Evolutionary conservation across 2,329 filamentous ascomycete species (phyloP).

Genomic region (Thielaviopsis ethacetica): DNA sequence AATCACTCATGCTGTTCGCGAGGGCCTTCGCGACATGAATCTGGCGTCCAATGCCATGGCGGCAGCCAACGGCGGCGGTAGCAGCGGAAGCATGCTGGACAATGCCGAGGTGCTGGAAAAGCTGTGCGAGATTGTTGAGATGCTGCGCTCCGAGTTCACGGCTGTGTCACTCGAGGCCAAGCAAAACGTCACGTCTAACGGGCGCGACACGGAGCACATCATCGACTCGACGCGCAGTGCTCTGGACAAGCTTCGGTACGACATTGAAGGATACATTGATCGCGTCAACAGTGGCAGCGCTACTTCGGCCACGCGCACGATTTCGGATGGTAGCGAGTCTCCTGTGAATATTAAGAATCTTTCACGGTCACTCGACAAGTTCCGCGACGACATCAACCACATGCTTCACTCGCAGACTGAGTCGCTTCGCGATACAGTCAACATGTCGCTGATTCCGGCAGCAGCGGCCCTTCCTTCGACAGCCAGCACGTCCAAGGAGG

Average conservation of each 20-base stretch:
- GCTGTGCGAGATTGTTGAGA: conserved; percentile 48
- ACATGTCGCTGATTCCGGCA: conserved; percentile 48
- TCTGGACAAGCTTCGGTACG: conserved; percentile 59
- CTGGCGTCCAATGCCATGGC: conserved; percentile 24
- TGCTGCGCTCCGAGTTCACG: conserved; percentile 42
- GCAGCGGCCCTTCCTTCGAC: conserved; percentile 21
- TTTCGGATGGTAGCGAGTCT: conserved; percentile 60
- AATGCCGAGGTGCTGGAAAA: conserved; percentile 36
- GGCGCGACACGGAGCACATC: conserved; percentile 73
- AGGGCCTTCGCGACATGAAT: conserved; percentile 38
- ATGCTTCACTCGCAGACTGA: conserved; percentile 70
- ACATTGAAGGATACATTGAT: conserved; percentile 71
- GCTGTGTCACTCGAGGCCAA: conserved; percentile 48
- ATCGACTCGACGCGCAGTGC: conserved; percentile 79
- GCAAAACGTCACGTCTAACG: conserved; percentile 63
- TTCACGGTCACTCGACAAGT: conserved; percentile 42
- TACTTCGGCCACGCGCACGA: not conserved
- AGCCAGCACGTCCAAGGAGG: conserved; percentile 31
- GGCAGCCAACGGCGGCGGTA: conserved; percentile 22
- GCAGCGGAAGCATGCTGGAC: conserved; percentile 13
- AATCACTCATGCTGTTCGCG: conserved; percentile 45
- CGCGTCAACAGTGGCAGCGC: conserved; percentile 35
- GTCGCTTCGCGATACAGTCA: conserved; percentile 61
- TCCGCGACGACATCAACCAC: conserved; percentile 48
- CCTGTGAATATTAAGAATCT: conserved; percentile 45